Evolutionary conservation across 1,139 yeast genomes (phyloP), one percentile per base, ranked within the genome.

Genomic region (Candida buenavistaensis): DNA sequence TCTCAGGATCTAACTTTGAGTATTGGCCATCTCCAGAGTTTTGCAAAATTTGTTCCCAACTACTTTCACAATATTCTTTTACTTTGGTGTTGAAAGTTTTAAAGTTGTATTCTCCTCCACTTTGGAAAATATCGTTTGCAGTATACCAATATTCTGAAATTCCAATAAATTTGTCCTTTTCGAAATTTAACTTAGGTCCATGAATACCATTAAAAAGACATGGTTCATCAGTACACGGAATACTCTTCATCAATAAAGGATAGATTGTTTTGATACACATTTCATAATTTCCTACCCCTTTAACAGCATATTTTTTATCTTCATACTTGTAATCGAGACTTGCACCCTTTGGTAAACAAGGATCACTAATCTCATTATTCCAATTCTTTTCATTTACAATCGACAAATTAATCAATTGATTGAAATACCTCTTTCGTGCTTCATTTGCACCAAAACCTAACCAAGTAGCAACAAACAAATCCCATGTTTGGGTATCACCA

Each of bases 61-160:
- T 75, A 44, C 76, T 72, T 48, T 77, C 83, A 62, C 95, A 85
- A 47, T 74, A 84, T 22, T 69, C 67, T 43, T 74, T 72, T 3
- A 82, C 84, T 37, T 75, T 73, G 28, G 68, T 68, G 52, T 77
- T 82, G 51, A 82, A 83, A 24, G 66, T 61, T 36, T 73, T 68
- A 50, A 74, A 83, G 47, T 80, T 81, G 51, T 84, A 84, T 39
- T 78, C 84, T 6, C 92, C 92, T 7, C 89, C 89, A 59, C 85
- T 72, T 36, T 81, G 78, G 51, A 84, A 84, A 5, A 85, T 78
- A 50, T 85, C 94, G 51, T 84, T 82, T 4, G 92, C 89, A 2
- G 92, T 83, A 51, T 85, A 85, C 92, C 92, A 84, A 57, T 82
- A 85, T 50, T 85, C 95, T 1, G 90, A 82, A 14, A 83, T 77